Percentiles rank a stretch among this genome's conserved stretches.
These are phyloP conservation scores for Flaveria robusta DNA, from an alignment of 129 eudicot species.

Conservation along the genomic window DNA sequence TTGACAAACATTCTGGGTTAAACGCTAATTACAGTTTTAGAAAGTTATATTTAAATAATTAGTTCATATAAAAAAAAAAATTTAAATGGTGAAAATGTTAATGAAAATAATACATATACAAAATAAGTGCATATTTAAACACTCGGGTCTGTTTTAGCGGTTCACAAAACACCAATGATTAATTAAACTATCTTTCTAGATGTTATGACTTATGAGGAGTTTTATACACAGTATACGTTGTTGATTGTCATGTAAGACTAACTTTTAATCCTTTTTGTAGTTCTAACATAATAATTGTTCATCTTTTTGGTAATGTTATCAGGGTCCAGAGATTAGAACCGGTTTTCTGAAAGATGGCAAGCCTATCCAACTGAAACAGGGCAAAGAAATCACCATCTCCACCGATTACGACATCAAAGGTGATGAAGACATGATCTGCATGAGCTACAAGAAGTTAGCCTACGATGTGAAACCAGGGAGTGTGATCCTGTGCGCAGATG, in stretches of 20 bases:
- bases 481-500: constrained; percentile 58
- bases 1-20: too few species aligned
- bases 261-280: constrained; percentile 1
- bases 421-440: constrained; percentile 46
- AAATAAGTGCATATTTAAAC: too few species aligned
- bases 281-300: constrained; percentile 8
- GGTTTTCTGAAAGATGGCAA: constrained; percentile 63
- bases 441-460: constrained; percentile 69
- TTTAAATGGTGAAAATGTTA: too few species aligned
- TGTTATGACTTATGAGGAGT: background rate
- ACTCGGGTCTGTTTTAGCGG: background rate
- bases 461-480: constrained; percentile 53
- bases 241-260: background rate
- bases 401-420: constrained; percentile 56
- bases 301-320: constrained; percentile 19
- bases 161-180: background rate
- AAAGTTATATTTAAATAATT: too few species aligned
- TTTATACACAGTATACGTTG: background rate
- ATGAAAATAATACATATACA: too few species aligned
- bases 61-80: too few species aligned
- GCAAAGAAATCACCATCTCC: constrained; percentile 53
- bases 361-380: constrained; percentile 48
- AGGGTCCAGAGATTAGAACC: constrained; percentile 71
- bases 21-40: too few species aligned
- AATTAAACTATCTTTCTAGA: background rate